Conservation (phyloP, 257 asterid genomes). For the Plectranthus barbatus region DNA sequence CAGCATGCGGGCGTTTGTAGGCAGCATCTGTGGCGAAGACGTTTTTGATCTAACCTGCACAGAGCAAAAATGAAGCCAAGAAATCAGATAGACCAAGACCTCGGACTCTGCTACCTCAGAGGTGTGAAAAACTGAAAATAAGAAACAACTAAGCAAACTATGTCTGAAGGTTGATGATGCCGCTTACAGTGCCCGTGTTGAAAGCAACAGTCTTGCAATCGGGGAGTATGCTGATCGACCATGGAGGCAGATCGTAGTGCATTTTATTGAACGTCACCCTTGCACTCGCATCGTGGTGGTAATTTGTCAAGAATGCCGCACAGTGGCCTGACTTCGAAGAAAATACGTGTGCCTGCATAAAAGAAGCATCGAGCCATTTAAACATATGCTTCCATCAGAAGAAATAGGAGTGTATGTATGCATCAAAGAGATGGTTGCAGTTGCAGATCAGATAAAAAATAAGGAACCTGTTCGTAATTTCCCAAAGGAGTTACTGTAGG, state of each 20-base stretch:
- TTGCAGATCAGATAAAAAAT: neutral
- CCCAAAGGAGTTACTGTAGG: conserved; percentile 53
- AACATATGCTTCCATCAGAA: too few species aligned
- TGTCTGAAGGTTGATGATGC: neutral
- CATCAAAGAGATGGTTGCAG: neutral
- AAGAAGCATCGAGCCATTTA: neutral
- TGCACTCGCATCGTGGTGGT: conserved; percentile 47
- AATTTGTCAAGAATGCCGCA: conserved; percentile 81
- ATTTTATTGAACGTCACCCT: conserved; percentile 53
- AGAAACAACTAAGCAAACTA: neutral
- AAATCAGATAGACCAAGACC: too few species aligned
- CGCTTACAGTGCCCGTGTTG: conserved; percentile 78
- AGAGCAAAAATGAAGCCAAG: neutral
- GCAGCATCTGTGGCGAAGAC: conserved; percentile 49
- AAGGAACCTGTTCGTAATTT: conserved; percentile 68
- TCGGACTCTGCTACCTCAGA: too few species aligned
- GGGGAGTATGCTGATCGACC: conserved; percentile 94
- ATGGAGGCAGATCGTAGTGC: conserved; percentile 78
- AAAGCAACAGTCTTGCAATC: conserved; percentile 64
- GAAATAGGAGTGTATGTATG: neutral
- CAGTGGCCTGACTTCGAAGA: conserved; percentile 64
- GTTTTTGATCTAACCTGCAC: conserved; percentile 49
- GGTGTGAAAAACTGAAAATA: neutral
- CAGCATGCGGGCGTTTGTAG: conserved; percentile 31
- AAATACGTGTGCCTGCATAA: conserved; percentile 61